Conservation (phyloP, 306 rosid species). For the Cucurbita maxima region DNA sequence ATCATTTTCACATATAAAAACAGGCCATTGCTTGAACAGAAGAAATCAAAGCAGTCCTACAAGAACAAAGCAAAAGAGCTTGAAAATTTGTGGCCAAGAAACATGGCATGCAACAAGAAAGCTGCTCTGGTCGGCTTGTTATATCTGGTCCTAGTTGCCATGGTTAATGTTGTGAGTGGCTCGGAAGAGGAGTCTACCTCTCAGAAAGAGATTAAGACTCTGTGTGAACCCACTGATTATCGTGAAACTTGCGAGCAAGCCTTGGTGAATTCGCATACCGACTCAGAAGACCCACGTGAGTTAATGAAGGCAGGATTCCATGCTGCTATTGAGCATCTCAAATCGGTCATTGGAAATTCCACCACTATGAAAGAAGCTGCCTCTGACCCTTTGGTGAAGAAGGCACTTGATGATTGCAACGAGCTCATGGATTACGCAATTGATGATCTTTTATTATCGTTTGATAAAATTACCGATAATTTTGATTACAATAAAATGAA, state of each 20-base stretch:
- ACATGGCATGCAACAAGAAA: no score
- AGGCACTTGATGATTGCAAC: constrained; percentile 39
- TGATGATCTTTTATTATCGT: constrained; percentile 26
- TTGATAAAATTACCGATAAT: constrained; percentile 6
- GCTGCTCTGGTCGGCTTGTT: no score
- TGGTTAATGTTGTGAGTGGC: not conserved
- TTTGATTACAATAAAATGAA: constrained; percentile 23
- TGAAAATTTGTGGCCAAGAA: no score
- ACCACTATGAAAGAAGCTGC: constrained; percentile 15
- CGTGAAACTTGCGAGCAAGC: not conserved
- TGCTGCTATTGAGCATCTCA: constrained; percentile 14
- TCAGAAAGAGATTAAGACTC: not conserved
- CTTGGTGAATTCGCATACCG: not conserved
- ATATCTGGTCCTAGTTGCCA: no score
- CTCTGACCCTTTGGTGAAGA: constrained; percentile 29
- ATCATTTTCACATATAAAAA: not conserved
- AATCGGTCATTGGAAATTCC: constrained; percentile 19
- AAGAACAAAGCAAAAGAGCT: no score
- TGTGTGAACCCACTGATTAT: not conserved
- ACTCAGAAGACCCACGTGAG: not conserved
- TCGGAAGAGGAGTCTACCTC: not conserved
- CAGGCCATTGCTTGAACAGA: not conserved
- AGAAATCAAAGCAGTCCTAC: not conserved
- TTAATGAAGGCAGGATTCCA: constrained; percentile 13
- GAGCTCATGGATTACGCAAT: constrained; percentile 45